Conservation (phyloP, 2,329 filamentous ascomycete species). For the Dactylellina cionopaga region DNA sequence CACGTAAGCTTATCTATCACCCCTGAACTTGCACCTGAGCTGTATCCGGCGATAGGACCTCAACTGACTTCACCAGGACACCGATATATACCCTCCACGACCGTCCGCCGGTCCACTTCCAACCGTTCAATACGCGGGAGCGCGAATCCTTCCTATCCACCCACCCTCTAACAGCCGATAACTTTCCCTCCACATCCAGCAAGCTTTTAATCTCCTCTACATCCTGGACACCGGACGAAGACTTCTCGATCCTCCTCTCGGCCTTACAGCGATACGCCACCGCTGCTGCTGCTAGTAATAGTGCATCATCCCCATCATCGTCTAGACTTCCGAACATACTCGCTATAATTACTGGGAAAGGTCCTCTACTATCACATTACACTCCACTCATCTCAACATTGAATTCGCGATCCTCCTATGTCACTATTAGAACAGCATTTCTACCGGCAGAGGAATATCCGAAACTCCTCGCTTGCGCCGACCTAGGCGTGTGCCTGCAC, state of each 20-base stretch:
- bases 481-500: conserved; percentile 90
- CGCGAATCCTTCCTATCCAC: conserved; percentile 71
- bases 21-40: too few relatives aligned
- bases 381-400: conserved; percentile 72
- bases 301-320: conserved; percentile 55
- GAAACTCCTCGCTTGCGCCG: conserved; percentile 80
- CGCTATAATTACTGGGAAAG: conserved; percentile 93
- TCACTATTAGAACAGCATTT: conserved; percentile 84
- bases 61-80: conserved; percentile 63
- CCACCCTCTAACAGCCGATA: conserved; percentile 71
- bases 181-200: conserved; percentile 66
- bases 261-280: conserved; percentile 76
- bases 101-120: conserved; percentile 83
- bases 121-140: conserved; percentile 69
- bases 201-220: conserved; percentile 89
- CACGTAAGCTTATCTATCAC: conserved; percentile 5
- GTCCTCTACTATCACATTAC: conserved; percentile 82
- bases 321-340: conserved; percentile 72
- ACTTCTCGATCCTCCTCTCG: conserved; percentile 87
- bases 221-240: conserved; percentile 96
- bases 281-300: conserved; percentile 54
- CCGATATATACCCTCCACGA: conserved; percentile 82
- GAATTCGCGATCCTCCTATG: conserved; percentile 69
- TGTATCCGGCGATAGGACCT: not conserved
- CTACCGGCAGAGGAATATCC: conserved; percentile 86